These are phyloP conservation scores for Lyophyllum decastes DNA, from an alignment of 768 basidiomycete species.

Conservation along the genomic window DNA sequence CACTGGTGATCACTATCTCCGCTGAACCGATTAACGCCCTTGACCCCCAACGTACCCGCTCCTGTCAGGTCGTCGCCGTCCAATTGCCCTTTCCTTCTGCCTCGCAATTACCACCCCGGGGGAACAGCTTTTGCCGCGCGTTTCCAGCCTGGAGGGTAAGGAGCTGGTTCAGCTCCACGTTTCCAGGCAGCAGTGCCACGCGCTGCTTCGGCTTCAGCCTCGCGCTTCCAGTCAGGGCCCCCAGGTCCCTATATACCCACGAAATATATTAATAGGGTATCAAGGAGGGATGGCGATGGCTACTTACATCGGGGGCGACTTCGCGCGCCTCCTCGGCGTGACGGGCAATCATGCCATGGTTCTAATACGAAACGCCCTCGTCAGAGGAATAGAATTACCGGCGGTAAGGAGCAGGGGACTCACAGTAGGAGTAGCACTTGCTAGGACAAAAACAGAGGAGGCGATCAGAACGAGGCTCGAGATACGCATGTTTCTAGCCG, in stretches of 20 bases:
- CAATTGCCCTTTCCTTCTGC: neutral
- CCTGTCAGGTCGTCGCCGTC: constrained; percentile 13
- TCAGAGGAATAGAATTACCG: constrained; percentile 1
- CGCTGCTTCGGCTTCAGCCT: constrained; percentile 5
- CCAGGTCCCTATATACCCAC: neutral
- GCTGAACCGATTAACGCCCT: constrained; percentile 1
- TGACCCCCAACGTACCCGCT: no score
- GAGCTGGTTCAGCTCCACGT: neutral
- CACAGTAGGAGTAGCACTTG: constrained; percentile 26
- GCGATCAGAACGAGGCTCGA: constrained; percentile 22
- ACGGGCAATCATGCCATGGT: constrained; percentile 15
- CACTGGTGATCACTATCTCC: neutral
- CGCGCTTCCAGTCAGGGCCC: neutral
- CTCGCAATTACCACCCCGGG: neutral
- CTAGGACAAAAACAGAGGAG: constrained; percentile 24
- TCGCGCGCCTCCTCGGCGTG: constrained; percentile 15
- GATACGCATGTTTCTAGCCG: constrained; percentile 28
- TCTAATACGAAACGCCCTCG: constrained; percentile 2
- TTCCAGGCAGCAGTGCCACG: constrained; percentile 7
- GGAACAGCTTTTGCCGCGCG: neutral
- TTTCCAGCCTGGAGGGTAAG: constrained; percentile 7
- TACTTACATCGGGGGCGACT: constrained; percentile 14
- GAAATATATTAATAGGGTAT: neutral
- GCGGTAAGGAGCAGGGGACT: constrained; percentile 13
- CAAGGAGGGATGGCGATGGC: constrained; percentile 1